These are phyloP conservation scores for Asterochloris sp. DNA, from an alignment of 139 green algal genomes.

Conservation along the genomic window DNA sequence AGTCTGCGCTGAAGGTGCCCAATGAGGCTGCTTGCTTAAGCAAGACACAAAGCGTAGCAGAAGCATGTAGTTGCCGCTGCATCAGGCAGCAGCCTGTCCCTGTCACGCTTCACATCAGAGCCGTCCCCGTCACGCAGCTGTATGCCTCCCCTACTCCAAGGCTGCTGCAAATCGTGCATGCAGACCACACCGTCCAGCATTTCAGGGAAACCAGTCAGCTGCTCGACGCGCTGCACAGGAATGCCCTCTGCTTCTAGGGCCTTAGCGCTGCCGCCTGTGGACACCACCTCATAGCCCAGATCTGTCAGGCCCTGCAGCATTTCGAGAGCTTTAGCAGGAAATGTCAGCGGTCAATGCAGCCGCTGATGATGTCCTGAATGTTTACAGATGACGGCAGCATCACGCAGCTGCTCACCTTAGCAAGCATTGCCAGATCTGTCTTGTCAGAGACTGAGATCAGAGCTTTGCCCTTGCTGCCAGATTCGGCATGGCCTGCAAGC, in stretches of 20 bases:
- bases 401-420: slow-evolving; percentile 51
- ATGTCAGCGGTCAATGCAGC: not conserved
- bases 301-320: slow-evolving; percentile 64
- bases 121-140: too few relatives aligned
- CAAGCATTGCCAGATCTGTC: slow-evolving; percentile 70
- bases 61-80: too few relatives aligned
- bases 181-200: slow-evolving; percentile 88
- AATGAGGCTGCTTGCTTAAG: not conserved
- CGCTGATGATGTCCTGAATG: not conserved
- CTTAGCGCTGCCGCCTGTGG: slow-evolving; percentile 88
- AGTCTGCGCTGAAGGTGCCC: too few relatives aligned
- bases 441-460: slow-evolving; percentile 96
- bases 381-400: not conserved
- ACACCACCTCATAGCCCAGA: slow-evolving; percentile 90
- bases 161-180: not conserved
- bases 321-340: not conserved
- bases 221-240: slow-evolving; percentile 81
- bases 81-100: too few relatives aligned
- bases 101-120: too few relatives aligned
- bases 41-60: not conserved
- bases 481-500: not conserved
- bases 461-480: slow-evolving; percentile 43
- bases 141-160: too few relatives aligned
- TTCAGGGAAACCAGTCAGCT: slow-evolving; percentile 96
- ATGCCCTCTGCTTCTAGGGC: slow-evolving; percentile 78